These are phyloP conservation scores for Solanum arcanum DNA, from an alignment of 257 asterid genomes.

Conservation along the genomic window DNA sequence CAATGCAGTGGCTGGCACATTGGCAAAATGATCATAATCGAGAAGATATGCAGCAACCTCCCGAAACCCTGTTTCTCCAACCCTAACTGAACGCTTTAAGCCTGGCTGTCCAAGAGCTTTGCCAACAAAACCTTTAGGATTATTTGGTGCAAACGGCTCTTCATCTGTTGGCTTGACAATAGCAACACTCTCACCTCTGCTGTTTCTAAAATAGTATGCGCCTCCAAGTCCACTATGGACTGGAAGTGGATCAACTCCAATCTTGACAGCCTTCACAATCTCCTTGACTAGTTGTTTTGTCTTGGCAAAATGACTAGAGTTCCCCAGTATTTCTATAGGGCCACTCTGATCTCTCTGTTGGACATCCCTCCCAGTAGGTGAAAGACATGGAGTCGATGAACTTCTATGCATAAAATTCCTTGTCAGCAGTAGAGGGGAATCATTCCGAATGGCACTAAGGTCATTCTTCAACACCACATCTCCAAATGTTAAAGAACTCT, in stretches of 20 bases:
- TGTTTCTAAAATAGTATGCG: conserved; percentile 75
- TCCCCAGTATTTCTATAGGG: conserved; percentile 75
- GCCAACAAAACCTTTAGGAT: conserved; percentile 95
- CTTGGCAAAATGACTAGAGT: conserved; percentile 34
- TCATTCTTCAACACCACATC: conserved; percentile 81
- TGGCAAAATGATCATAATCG: conserved; percentile 74
- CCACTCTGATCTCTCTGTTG: conserved; percentile 85
- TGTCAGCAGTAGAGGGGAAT: conserved; percentile 74
- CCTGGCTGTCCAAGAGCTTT: conserved; percentile 97
- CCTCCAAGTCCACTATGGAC: conserved; percentile 93
- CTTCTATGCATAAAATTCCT: conserved; percentile 82
- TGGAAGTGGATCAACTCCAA: conserved; percentile 76
- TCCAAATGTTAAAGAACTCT: conserved; percentile 83
- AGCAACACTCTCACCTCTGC: conserved; percentile 78
- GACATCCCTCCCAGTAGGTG: conserved; percentile 74
- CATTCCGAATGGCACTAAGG: conserved; percentile 75
- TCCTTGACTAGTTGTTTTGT: conserved; percentile 67
- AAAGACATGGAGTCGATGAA: conserved; percentile 93
- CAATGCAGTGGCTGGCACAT: conserved; percentile 87
- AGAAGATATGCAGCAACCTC: conserved; percentile 97
- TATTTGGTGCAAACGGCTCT: conserved; percentile 95
- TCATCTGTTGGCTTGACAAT: conserved; percentile 98
- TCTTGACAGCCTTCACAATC: conserved; percentile 67
- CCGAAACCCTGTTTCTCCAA: conserved; percentile 90
- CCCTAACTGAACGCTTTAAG: conserved; percentile 73